Evolutionary conservation across 2,329 filamentous ascomycete species (phyloP).

Genomic region (Bipolaris victoriae): DNA sequence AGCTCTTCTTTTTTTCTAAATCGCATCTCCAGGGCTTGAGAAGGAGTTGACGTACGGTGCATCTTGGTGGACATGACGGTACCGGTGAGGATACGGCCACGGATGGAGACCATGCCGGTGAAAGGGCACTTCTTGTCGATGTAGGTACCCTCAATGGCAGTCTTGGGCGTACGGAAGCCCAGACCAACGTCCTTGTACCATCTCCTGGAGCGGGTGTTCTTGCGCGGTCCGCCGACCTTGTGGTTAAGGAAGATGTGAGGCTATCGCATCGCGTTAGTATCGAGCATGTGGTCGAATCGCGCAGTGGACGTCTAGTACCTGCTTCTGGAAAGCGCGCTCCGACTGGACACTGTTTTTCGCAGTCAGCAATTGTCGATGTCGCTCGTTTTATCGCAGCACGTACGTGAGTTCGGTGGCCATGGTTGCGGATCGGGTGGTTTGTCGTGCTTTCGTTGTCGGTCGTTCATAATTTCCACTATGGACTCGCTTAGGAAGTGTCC

Average conservation of each 20-base stretch:
- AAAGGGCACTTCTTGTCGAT: constrained; percentile 99
- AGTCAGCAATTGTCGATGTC: constrained; percentile 32
- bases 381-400: constrained; percentile 24
- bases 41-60: constrained; percentile 70
- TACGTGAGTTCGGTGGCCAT: constrained; percentile 55
- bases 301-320: constrained; percentile 40
- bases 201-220: constrained; percentile 67
- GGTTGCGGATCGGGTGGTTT: constrained; percentile 47
- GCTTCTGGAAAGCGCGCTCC: constrained; percentile 99
- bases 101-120: constrained; percentile 98
- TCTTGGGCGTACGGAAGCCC: constrained; percentile 98
- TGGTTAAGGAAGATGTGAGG: constrained; percentile 99
- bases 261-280: constrained; percentile 61
- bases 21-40: neutral
- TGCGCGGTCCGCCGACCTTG: constrained; percentile 75
- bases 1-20: neutral
- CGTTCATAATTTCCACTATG: constrained; percentile 22
- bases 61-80: constrained; percentile 99
- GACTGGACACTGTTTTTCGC: constrained; percentile 89
- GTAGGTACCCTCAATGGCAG: constrained; percentile 97
- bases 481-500: constrained; percentile 17
- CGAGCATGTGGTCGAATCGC: constrained; percentile 20
- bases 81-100: constrained; percentile 99
- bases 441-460: constrained; percentile 38
- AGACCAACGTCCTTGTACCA: constrained; percentile 99